Percentiles rank a stretch among this genome's conserved stretches.
Conservation (phyloP, 2,329 filamentous ascomycete species). For the Coniochaeta sp. region DNA sequence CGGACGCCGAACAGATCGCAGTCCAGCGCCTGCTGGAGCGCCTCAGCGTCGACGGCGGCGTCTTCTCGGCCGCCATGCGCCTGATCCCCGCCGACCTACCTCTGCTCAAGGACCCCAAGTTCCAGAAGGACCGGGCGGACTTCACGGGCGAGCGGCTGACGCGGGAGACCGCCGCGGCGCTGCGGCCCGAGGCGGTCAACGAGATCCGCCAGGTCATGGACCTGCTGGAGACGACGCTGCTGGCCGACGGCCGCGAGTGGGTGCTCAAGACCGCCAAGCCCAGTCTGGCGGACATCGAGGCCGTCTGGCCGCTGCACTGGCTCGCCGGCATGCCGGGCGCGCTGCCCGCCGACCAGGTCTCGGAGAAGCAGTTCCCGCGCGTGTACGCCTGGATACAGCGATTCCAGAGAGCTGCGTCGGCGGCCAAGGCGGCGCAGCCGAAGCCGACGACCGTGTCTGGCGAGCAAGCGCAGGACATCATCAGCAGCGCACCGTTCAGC, state of each 20-base stretch:
- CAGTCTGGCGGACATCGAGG: slow-evolving; percentile 60
- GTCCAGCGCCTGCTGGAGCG: slow-evolving; percentile 48
- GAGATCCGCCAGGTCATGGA: slow-evolving; percentile 46
- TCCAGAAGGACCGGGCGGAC: slow-evolving; percentile 47
- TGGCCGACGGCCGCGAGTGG: slow-evolving; percentile 62
- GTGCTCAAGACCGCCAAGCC: slow-evolving; percentile 45
- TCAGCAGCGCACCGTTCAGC: slow-evolving; percentile 36
- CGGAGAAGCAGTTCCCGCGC: slow-evolving; percentile 43
- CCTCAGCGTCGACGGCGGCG: slow-evolving; percentile 45
- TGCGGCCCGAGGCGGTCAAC: slow-evolving; percentile 45
- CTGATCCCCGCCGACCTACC: slow-evolving; percentile 51
- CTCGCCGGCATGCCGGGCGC: slow-evolving; percentile 45
- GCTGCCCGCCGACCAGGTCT: slow-evolving; percentile 45
- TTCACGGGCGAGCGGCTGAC: slow-evolving; percentile 21
- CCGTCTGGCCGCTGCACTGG: slow-evolving; percentile 63
- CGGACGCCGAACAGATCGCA: slow-evolving; percentile 30
- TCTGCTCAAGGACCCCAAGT: slow-evolving; percentile 47
- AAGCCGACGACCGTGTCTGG: slow-evolving; percentile 40
- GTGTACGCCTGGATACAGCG: slow-evolving; percentile 57
- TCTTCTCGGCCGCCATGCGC: slow-evolving; percentile 45
- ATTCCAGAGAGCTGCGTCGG: slow-evolving; percentile 43
- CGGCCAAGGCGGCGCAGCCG: slow-evolving; percentile 25
- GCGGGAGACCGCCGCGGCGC: slow-evolving; percentile 14
- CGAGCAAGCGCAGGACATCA: slow-evolving; percentile 39
- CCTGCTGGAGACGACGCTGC: slow-evolving; percentile 52